Conservation (phyloP, 257 asterid species). For the Solanum rostratum region DNA sequence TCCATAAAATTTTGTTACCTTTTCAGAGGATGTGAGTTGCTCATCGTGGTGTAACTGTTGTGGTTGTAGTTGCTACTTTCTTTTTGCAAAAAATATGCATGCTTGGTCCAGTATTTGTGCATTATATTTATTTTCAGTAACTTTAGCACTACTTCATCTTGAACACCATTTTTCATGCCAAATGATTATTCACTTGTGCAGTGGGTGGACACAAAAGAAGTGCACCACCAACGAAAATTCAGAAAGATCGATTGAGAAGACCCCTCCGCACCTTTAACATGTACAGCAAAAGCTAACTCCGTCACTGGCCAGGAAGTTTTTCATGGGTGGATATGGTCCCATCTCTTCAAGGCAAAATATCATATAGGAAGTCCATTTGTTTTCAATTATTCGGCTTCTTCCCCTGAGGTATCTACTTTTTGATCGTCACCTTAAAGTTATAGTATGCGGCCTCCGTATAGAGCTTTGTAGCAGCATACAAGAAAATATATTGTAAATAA, state of each 20-base stretch:
- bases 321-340: not conserved
- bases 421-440: not conserved
- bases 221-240: not conserved
- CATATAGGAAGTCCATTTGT: not conserved
- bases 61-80: not conserved
- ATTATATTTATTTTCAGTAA: not conserved
- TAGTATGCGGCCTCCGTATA: not conserved
- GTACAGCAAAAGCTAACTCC: not conserved
- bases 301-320: not conserved
- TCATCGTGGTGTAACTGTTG: not conserved
- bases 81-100: not conserved
- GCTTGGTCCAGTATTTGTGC: not conserved
- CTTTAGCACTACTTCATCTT: not conserved
- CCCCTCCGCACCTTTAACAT: not conserved
- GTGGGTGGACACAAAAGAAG: slow-evolving; percentile 2
- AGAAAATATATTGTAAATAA: not conserved
- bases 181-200: slow-evolving; percentile 1
- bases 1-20: not conserved
- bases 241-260: not conserved
- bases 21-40: not conserved
- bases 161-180: not conserved
- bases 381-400: not conserved
- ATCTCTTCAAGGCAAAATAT: not conserved
- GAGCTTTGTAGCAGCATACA: not conserved
- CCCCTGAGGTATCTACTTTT: not conserved